These are phyloP conservation scores for Tetrahymena malaccensis DNA, from an alignment of 73 alveolate species.

Conservation along the genomic window DNA sequence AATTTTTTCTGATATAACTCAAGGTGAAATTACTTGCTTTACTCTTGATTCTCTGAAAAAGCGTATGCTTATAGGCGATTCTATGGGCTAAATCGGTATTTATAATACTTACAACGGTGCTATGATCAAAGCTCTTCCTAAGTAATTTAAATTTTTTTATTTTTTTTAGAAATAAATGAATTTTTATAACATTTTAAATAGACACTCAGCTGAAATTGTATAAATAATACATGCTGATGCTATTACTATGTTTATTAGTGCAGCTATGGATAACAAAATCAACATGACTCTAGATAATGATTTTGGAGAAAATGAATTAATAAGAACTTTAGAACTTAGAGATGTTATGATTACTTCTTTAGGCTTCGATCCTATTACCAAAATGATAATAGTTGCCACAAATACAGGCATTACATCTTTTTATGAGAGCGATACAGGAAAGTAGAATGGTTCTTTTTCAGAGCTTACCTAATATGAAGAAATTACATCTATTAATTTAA, in stretches of 20 bases:
- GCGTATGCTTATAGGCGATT: conserved; percentile 65
- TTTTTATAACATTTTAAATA: not conserved
- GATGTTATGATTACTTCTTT: conserved; percentile 23
- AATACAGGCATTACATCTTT: conserved; percentile 27
- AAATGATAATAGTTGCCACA: conserved; percentile 23
- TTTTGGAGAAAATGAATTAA: conserved; percentile 35
- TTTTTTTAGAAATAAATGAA: not conserved
- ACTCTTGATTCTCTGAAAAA: conserved; percentile 56
- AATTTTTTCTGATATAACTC: conserved; percentile 43
- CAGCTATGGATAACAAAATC: conserved; percentile 37
- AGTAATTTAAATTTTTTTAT: not conserved
- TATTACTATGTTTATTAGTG: conserved; percentile 25
- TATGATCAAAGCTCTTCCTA: conserved; percentile 55
- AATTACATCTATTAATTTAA: conserved; percentile 16
- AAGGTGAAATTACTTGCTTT: conserved; percentile 63
- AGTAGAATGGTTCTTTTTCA: conserved; percentile 25
- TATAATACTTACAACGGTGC: conserved; percentile 62
- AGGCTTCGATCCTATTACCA: conserved; percentile 26
- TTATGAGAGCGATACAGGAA: conserved; percentile 36
- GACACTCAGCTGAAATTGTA: conserved; percentile 30
- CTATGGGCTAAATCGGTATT: conserved; percentile 53
- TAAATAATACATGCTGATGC: conserved; percentile 26
- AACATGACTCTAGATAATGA: conserved; percentile 43
- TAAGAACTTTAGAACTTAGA: conserved; percentile 4
- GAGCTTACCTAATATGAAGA: conserved; percentile 26